Evolutionary conservation across 257 asterid species (phyloP).

Genomic region (Solanum chilense): DNA sequence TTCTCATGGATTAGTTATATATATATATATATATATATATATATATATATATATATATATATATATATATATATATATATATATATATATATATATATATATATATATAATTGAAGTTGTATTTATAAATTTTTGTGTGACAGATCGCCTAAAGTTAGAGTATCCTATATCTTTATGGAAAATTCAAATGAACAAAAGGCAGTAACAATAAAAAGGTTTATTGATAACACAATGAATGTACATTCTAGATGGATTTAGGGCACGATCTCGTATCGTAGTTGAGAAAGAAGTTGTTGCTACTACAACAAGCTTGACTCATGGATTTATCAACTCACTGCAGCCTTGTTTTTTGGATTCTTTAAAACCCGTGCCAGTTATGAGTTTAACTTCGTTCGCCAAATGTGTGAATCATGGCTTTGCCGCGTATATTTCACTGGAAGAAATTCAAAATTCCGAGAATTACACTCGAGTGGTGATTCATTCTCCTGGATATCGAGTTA

Average conservation of each 20-base stretch:
- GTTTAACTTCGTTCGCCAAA: neutral
- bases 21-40: neutral
- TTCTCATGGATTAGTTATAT: neutral
- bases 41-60: too few relatives aligned
- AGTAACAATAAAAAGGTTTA: neutral
- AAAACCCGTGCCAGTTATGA: neutral
- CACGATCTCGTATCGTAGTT: too few relatives aligned
- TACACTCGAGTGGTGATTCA: neutral
- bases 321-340: neutral
- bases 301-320: neutral
- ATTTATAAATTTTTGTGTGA: neutral
- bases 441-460: neutral
- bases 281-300: neutral
- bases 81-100: neutral
- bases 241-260: neutral
- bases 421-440: constrained; percentile 6
- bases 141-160: neutral
- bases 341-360: constrained; percentile 1
- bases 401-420: constrained; percentile 23
- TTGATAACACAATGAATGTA: neutral
- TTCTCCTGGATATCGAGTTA: neutral
- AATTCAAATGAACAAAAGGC: neutral
- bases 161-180: neutral
- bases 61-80: too few relatives aligned
- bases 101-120: neutral